A percentile compares a stretch with the other conserved stretches of the same genome.
Conservation (phyloP, 225 moss, liverwort and hornwort genomes). For the Polytrichum formosum region DNA sequence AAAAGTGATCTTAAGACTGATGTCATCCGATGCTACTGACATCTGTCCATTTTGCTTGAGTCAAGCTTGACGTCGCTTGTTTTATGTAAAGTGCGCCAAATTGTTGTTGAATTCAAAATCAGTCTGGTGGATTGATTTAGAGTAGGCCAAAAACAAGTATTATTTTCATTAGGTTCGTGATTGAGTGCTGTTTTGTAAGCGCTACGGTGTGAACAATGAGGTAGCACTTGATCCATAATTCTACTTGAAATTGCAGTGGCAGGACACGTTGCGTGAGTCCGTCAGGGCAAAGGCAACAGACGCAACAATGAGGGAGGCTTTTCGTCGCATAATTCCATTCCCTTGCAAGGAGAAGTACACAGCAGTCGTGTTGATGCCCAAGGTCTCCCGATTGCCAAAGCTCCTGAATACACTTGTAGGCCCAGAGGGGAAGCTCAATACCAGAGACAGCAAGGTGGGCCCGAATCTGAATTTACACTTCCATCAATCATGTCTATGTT, state of each 20-base stretch:
- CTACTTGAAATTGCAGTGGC: constrained; percentile 25
- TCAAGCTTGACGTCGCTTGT: no score
- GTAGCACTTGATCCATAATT: neutral
- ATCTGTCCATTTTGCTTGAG: no score
- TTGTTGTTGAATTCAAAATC: no score
- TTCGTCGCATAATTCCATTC: constrained; percentile 50
- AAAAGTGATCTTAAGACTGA: no score
- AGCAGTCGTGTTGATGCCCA: constrained; percentile 52
- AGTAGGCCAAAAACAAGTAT: neutral
- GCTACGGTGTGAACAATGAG: neutral
- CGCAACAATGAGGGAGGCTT: constrained; percentile 41
- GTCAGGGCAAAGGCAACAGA: constrained; percentile 34
- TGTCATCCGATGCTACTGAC: no score
- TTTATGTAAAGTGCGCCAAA: neutral
- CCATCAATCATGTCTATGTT: neutral
- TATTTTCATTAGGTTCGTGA: neutral
- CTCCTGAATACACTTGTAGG: constrained; percentile 21
- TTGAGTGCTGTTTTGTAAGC: no score
- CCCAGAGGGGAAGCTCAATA: constrained; percentile 24
- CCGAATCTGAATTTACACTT: constrained; percentile 23
- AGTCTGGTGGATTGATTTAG: no score
- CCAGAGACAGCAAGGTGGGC: constrained; percentile 54
- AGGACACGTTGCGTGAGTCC: constrained; percentile 50
- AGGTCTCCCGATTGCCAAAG: constrained; percentile 26
- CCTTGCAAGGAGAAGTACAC: constrained; percentile 56